phyloP scores from a whole-genome alignment of 768 basidiomycete species.

The Mycena venus region DNA sequence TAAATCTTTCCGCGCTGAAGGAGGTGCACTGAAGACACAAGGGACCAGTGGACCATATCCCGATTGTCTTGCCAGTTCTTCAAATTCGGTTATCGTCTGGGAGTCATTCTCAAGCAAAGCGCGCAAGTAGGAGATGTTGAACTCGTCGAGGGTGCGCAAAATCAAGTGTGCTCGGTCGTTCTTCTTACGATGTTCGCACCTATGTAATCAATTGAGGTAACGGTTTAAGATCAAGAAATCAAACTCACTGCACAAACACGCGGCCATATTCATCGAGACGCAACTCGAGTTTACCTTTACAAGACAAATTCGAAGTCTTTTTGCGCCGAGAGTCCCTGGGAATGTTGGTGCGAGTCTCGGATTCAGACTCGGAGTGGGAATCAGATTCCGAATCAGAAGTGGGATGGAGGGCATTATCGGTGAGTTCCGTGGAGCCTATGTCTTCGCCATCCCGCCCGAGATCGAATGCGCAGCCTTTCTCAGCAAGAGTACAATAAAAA shows the following conservation, averaged over 20 bases:
- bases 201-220: background rate
- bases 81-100: background rate
- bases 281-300: constrained; percentile 7
- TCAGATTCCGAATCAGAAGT: background rate
- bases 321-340: background rate
- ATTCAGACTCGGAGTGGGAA: background rate
- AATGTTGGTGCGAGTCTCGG: background rate
- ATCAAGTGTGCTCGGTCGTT: constrained; percentile 33
- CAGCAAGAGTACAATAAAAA: constrained; percentile 34
- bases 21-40: constrained; percentile 32
- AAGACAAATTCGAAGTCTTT: background rate
- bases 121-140: constrained; percentile 35
- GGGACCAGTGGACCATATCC: constrained; percentile 38
- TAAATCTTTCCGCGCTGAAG: constrained; percentile 28
- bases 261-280: background rate
- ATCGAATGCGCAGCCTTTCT: constrained; percentile 36
- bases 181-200: background rate
- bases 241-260: constrained; percentile 5
- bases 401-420: background rate
- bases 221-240: background rate
- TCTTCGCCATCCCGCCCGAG: background rate
- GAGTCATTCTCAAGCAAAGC: constrained; percentile 34
- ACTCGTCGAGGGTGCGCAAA: constrained; percentile 37
- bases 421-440: background rate
- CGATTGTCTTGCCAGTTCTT: background rate